Conservation (phyloP, 2,329 filamentous ascomycete genomes). For the Ceratocystis cacaofunesta region DNA sequence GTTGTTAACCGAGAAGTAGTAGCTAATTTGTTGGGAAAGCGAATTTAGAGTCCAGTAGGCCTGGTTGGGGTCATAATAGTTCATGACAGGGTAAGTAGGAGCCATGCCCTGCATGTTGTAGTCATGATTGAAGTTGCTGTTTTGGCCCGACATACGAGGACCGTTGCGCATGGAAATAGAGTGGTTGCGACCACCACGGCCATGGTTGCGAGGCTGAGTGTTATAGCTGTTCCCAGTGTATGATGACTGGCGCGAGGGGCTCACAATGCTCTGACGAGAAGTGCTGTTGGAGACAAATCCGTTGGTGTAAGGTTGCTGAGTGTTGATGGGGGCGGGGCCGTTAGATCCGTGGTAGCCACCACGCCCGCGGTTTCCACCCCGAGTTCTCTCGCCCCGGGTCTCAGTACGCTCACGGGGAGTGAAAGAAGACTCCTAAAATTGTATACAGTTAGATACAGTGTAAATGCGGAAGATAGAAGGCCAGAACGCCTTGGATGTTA, state of each 20-base stretch:
- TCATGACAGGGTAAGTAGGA: slow-evolving; percentile 23
- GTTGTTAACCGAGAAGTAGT: slow-evolving; percentile 96
- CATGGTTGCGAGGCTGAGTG: slow-evolving; percentile 10
- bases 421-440: slow-evolving; percentile 12
- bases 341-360: slow-evolving; percentile 28
- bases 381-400: slow-evolving; percentile 28
- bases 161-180: slow-evolving; percentile 28
- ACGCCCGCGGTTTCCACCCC: slow-evolving; percentile 33
- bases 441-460: neutral
- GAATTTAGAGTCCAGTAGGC: slow-evolving; percentile 26
- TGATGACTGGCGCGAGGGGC: slow-evolving; percentile 15
- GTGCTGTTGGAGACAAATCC: slow-evolving; percentile 9
- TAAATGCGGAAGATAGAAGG: neutral
- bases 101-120: slow-evolving; percentile 29
- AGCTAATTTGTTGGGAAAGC: slow-evolving; percentile 50
- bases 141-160: slow-evolving; percentile 18
- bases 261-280: slow-evolving; percentile 15
- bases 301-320: slow-evolving; percentile 10
- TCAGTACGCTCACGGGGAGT: slow-evolving; percentile 22
- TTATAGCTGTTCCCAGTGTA: slow-evolving; percentile 15
- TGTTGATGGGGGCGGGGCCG: slow-evolving; percentile 21
- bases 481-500: neutral
- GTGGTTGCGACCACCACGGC: slow-evolving; percentile 22
- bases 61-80: slow-evolving; percentile 16
- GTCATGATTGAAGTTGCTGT: slow-evolving; percentile 23